Base-by-base conservation (phyloP, 2,329 filamentous ascomycete genomes). In the Parascedosporium putredinis region DNA sequence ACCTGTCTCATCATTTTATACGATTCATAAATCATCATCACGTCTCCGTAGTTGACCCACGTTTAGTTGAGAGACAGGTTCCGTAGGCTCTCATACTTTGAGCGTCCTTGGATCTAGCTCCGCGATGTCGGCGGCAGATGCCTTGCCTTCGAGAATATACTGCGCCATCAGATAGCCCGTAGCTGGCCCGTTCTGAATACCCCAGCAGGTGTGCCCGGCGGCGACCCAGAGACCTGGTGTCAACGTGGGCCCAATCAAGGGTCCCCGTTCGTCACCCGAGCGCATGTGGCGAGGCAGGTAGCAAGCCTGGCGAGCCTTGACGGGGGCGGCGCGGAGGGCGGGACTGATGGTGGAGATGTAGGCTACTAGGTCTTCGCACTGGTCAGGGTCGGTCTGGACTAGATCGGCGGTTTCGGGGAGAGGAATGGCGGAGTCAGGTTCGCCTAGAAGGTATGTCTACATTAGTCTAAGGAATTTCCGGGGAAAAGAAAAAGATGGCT, bases 141-240 rank as follows among this genome's bases (percentile, higher is more conserved):
- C 78, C 52, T 70, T 66, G 1, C 86, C 86, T 50, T 90, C 86
- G 58, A 90, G 81, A 2, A 93, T 69, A 65, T 86, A 81, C 64
- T 91, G 86, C 33, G 84, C 84, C 71, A 93, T 84, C 34, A 91
- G 64, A 66, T 83, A 87, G 3, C 87, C 87, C 6, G 91, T 97
- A 1, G 77, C 93, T 1, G 91, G 90, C 1, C 83, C 88, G 68
- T 98, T 97, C 69, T 97, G 91, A 20, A 98, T 95, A 0, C 93
- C 93, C 93, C 93, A 98, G 68, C 91, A 97, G 1, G 89, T 95
- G 70, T 98, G 93, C 0, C 93, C 93, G 0, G 88, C 78, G 0
- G 93, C 93, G 52, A 97, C 72, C 64, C 85, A 83, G 40, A 97
- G 60, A 0, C 90, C 89, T 5, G 80, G 77, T 0, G 84, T 79